These are phyloP conservation scores for Vitis labrusca DNA, from an alignment of 164 flowering plant genomes.

Conservation along the genomic window DNA sequence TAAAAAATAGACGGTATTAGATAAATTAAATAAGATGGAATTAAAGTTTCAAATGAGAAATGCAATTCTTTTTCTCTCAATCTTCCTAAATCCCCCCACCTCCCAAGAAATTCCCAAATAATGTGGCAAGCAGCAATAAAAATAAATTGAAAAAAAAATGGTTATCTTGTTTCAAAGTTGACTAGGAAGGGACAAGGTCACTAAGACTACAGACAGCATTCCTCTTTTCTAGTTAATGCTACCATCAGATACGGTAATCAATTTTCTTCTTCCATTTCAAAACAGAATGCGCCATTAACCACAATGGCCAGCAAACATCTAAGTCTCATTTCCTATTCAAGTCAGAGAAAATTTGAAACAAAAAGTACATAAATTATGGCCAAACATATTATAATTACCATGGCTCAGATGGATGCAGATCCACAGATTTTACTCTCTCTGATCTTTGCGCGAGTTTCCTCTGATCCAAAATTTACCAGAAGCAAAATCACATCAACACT, in stretches of 20 bases:
- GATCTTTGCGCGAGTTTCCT: slow-evolving; percentile 90
- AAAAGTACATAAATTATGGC: too few species aligned
- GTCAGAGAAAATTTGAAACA: background rate
- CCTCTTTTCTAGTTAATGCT: too few species aligned
- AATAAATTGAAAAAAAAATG: background rate
- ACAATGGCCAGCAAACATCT: too few species aligned
- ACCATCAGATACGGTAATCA: too few species aligned
- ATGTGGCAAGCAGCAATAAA: background rate
- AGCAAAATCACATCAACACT: slow-evolving; percentile 10
- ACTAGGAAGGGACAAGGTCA: too few species aligned
- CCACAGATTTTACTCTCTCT: slow-evolving; percentile 88
- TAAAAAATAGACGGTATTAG: background rate
- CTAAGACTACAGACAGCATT: too few species aligned
- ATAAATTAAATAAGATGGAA: background rate
- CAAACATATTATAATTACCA: slow-evolving; percentile 32
- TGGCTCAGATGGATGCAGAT: slow-evolving; percentile 93
- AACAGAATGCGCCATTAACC: too few species aligned
- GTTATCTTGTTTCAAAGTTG: background rate
- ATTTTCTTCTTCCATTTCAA: too few species aligned
- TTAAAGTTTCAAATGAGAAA: background rate
- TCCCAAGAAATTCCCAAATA: background rate
- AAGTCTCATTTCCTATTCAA: background rate
- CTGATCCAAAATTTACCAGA: slow-evolving; percentile 41
- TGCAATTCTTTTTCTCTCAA: background rate
- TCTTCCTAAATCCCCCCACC: background rate